phyloP scores from a whole-genome alignment of 225 moss, liverwort and hornwort genomes.

The Rhytidiadelphus loreus region DNA sequence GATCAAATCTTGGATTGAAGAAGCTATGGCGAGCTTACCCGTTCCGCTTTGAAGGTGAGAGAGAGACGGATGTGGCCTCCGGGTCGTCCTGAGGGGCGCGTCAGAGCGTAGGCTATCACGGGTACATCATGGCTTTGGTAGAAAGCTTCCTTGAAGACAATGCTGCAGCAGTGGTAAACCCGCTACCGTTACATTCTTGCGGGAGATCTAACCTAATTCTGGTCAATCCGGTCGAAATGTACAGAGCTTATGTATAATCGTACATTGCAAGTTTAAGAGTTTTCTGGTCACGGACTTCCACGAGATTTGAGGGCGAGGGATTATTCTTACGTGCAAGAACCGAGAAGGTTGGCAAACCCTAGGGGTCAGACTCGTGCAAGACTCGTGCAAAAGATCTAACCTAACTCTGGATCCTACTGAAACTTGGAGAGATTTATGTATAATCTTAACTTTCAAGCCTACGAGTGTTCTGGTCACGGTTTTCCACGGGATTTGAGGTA shows the following conservation, averaged over 20 bases:
- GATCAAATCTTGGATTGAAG: not conserved
- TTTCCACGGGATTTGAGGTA: not conserved
- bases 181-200: not conserved
- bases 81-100: constrained; percentile 24
- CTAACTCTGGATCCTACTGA: not conserved
- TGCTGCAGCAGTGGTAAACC: not conserved
- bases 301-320: not conserved
- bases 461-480: not conserved
- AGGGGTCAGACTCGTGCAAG: not conserved
- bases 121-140: constrained; percentile 8
- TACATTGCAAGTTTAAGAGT: not conserved
- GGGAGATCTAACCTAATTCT: not conserved
- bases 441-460: not conserved
- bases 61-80: constrained; percentile 25
- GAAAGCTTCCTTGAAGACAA: constrained; percentile 22
- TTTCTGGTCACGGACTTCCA: not conserved
- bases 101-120: constrained; percentile 6
- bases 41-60: constrained; percentile 15
- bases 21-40: constrained; percentile 1
- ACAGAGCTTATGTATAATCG: not conserved
- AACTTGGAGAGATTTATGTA: not conserved
- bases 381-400: not conserved
- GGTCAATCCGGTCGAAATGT: not conserved
- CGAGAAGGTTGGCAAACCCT: not conserved
- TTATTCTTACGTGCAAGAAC: not conserved